Base-by-base conservation (phyloP, 257 asterid species). In the Nicotiana attenuata region DNA sequence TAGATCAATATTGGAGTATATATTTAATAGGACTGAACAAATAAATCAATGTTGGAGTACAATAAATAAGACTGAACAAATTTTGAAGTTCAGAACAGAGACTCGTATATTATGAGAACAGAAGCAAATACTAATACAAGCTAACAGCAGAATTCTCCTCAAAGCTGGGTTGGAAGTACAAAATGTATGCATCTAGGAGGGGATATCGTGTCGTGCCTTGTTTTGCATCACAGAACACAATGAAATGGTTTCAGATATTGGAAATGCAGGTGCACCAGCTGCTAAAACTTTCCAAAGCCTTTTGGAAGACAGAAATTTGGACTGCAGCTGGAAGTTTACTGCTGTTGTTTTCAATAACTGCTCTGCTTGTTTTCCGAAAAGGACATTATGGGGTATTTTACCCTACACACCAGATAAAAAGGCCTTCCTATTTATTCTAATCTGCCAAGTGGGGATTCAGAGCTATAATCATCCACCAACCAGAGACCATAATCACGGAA, bases 371-470 rank as follows among this genome's bases (percentile, higher is more conserved):
- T 78, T 38, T 28, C 20, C 82, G n/a, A 64, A 77, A 77, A 35
- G 41, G 41, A 80, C 19, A 82, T 83, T 55, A 56, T n/a, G 33
- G 77, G 63, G 66, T 80, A 78, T 24, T 17, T 50, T 11, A 17
- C 78, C 56, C 50, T 41, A 9, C 13, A 65, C 45, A 31, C 80
- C 13, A 57, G 69, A 76, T 77, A 16, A 59, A 63, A 65, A 22
- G 13, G 78, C 29, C n/a, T 20, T 35, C 81, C 11, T 45, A 50
- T 31, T 35, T 85, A 66, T 89, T 87, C 87, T 82, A 93, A 77
- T 85, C 85, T 85, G 84, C 98, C 98, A 52, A 96, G 95, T 31
- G 99, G 98, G 73, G 99, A 94, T 84, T 94, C 97, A 0, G 89
- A 89, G 55, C 95, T 86, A 66, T 90, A 82, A 81, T 96, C 94